Base-by-base conservation (phyloP, 805 yeast genomes). In the Ascoidea tarda region DNA sequence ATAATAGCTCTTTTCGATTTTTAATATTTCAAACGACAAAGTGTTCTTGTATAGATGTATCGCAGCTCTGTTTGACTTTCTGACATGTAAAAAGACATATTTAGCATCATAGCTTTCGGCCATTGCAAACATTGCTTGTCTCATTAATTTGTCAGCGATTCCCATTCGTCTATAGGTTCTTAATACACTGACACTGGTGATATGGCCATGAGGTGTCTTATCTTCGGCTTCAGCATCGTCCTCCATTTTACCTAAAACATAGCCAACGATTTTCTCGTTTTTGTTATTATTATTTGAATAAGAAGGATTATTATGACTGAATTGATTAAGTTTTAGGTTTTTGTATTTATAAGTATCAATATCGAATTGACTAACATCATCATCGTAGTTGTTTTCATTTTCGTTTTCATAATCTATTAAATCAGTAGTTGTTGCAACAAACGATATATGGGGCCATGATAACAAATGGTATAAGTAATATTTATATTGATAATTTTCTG, bases 381-480 rank as follows among this genome's bases (percentile, higher is more conserved):
- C 55, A 16, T 59, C 52, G 32, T 55, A 55, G 12, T 56, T 47
- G 50, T 47, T 59, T 1, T 59, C 62, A 6, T 61, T 63, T 6
- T 53, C 54, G 5, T 54, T 60, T 0, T 62, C 61, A 12, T 61
- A 60, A 5, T 62, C 54, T 42, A 64, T 69, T 8, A 74, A 78
- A 57, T 78, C 84, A 32, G 82, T 78, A 1, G 93, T 83, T 1
- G 91, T 84, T 16, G 99, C 99, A 45, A 93, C 98, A 70, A 82
- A 93, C 46, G 96, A 87, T 12, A 95, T 95, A 65, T 91, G 96
- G 1, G 99, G 99, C 99, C 99, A 93, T 45, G 97, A 83, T 51
- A 91, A 70, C 6, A 88, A 77, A 68, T 93, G 99, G 68, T 93
- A 93, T 75, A 93, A 77, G 69, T 93, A 93, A 69, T 89, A 93